Base-by-base conservation (phyloP, 1,284 basidiomycete species). In the Papiliotrema nemorosa region DNA sequence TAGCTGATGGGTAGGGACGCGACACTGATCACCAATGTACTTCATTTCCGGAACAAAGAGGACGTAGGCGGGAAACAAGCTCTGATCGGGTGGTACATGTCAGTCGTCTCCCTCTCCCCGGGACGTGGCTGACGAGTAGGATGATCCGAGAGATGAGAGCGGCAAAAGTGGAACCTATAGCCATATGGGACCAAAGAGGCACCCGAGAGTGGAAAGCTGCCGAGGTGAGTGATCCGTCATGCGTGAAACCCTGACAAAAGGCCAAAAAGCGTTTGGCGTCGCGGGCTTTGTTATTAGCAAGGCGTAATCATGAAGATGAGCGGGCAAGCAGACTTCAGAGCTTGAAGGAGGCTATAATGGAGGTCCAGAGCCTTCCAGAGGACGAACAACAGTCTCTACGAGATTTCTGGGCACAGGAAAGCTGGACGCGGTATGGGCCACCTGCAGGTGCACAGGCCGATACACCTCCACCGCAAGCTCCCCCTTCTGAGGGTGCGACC, bases 41-140 rank as follows among this genome's bases (percentile, higher is more conserved):
- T 69, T 52, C 72, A 72, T 52, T 72, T 74, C 37, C 68, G 68
- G 10, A 51, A 50, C 16, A 53, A 55, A 25, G 52, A 58, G 36
- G 21, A 62, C 27, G 54, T 61, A 27, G 62, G n/a, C n/a, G n/a
- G 53, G 1, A 66, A 68, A 48, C 59, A 60, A 9, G 59, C 64
- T 12, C 43, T 72, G 16, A 53, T 70, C 1, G 68, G 69, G n/a
- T 75, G 73, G 73, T 71, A 70, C 52, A 54, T 58, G 73, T 75
- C 46, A 53, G 69, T 52, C 5, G 25, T 18, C 20, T 26, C 21
- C 18, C 24, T 7, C 26, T 26, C 24, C 26, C 21, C 14, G 24
- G 18, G 21, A 33, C n/a, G 18, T 27, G 2, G 12, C 24, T 29
- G n/a, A 34, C 24, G 18, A 16, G 18, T 5, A 35, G 20, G 14